Percentiles rank a stretch among this genome's conserved stretches.
phyloP scores from a whole-genome alignment of 306 rosid genomes.

The Cyclanthera cordifolia region DNA sequence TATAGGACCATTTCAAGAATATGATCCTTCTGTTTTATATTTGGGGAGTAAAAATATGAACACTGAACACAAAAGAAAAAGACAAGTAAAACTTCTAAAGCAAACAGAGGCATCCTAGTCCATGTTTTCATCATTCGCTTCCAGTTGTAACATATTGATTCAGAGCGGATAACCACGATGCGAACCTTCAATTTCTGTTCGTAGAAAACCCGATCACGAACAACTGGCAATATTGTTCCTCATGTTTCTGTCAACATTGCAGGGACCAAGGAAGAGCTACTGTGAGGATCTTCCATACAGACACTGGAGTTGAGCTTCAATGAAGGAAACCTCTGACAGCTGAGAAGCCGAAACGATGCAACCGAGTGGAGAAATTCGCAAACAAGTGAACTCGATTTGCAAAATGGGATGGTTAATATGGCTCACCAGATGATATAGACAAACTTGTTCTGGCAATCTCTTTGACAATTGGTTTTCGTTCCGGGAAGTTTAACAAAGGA shows the following conservation, averaged over 20 bases:
- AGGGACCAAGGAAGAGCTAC: constrained; percentile 48
- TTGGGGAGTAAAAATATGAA: not conserved
- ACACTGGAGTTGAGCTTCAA: constrained; percentile 39
- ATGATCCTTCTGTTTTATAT: not conserved
- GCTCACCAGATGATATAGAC: constrained; percentile 60
- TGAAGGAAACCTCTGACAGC: constrained; percentile 58
- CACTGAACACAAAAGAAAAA: not conserved
- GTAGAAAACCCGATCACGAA: constrained; percentile 44
- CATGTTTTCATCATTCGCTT: constrained; percentile 24
- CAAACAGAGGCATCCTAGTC: not conserved
- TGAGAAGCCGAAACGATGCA: constrained; percentile 40
- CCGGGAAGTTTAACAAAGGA: constrained; percentile 57
- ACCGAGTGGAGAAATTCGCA: constrained; percentile 27
- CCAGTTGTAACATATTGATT: constrained; percentile 55
- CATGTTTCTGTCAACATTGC: constrained; percentile 23
- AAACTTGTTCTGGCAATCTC: constrained; percentile 44
- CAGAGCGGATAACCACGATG: constrained; percentile 68
- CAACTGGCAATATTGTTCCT: constrained; percentile 34
- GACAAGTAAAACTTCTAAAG: not conserved
- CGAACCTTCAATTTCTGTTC: constrained; percentile 43
- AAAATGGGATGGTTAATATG: constrained; percentile 58
- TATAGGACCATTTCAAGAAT: not conserved
- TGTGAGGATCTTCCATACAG: constrained; percentile 55
- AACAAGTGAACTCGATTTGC: constrained; percentile 32
- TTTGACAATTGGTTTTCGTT: constrained; percentile 37